Base-by-base conservation (phyloP, 2,329 filamentous ascomycete genomes). In the Neonectria magnoliae region DNA sequence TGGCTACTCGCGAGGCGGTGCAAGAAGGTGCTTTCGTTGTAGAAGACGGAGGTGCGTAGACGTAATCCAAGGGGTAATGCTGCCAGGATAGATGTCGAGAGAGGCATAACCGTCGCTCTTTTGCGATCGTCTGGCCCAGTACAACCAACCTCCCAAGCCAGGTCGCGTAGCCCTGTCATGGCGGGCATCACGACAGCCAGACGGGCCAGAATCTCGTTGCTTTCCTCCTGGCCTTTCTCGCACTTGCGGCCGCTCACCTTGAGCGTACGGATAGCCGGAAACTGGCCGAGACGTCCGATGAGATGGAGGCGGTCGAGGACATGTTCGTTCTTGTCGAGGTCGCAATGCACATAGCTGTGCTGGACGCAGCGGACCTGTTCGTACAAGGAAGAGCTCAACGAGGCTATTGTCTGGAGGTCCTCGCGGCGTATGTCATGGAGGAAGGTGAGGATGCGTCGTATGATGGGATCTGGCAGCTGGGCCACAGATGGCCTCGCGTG, bases 121-220 rank as follows among this genome's bases (percentile, higher is more conserved):
- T n/a, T 18, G 14, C 3, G 1, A 4, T 38, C 27, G 8, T 4
- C 14, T 20, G 25, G 38, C 22, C 4, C 9, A 25, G 25, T 25
- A 5, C 25, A 59, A 48, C 29, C 38, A 18, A 61, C 60, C 22
- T 59, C 11, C 64, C 64, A 67, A 10, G 62, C 9, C 4, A 67
- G 31, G 10, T 56, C 14, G 18, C 50, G 50, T 11, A 67, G 38
- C 11, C 50, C 62, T 13, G 61, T 60, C 57, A 67, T 65, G 8
- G 9, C 22, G 13, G 50, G 61, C 3, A 67, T 2, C 18, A 50
- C 44, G 2, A n/a, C 27, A 5, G 22, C 50, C 22, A 67, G 38
- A 9, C 8, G 5, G 51, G 50, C 38, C 31, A 65, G 20, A 11
- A 67, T 38, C 13, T 57, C 25, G 25, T 44, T 38, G 54, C 7